Evolutionary conservation across 1,284 basidiomycete species (phyloP), one percentile per base, ranked within the genome.

Genomic region (Heterobasidion annosum): DNA sequence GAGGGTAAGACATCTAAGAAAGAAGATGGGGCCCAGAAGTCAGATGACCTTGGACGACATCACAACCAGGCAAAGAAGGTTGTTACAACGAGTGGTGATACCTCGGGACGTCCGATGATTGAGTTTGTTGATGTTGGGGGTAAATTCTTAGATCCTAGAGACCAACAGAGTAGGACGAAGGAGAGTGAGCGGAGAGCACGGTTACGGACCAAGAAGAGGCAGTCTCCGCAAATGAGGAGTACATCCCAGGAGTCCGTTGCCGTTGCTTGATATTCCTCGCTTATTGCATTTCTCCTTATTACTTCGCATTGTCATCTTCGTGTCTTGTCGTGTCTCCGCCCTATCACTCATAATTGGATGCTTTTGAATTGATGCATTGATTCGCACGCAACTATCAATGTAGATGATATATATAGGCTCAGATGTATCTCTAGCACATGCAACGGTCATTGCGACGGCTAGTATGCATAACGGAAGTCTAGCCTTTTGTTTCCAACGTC

Each of bases 41-140:
- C 72, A 12, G 70, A 70, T 56, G 67, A 66, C 37, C 55, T 64
- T 34, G 57, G 62, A 12, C 43, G 56, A 18, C 40, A 46, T 34
- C 10, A 49, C 4, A 47, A 59, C n/a, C 46, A 34, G 34, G 42
- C 42, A 13, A 16, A 16, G 13, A 35, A 49, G 13, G 59, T 64
- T 34, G 47, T 59, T 12, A 52, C 35, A 9, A 51, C 34, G 9
- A 57, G 52, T 34, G 54, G 54, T n/a, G 55, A 58, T n/a, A 58
- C 69, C 37, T 57, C 63, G 5, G 77, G 77, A 18, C 76, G 81
- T 44, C 73, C 82, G 12, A 63, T 74, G 1, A 70, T 85, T 45
- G 75, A 76, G 61, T 87, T 90, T 61, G 68, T 83, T 15, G 86
- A 90, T 61, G 78, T 88, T 7, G 86, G 86, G 1, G 77, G 77